Evolutionary conservation across 306 rosid genomes (phyloP).

Genomic region (Gastrolobium villosum): DNA sequence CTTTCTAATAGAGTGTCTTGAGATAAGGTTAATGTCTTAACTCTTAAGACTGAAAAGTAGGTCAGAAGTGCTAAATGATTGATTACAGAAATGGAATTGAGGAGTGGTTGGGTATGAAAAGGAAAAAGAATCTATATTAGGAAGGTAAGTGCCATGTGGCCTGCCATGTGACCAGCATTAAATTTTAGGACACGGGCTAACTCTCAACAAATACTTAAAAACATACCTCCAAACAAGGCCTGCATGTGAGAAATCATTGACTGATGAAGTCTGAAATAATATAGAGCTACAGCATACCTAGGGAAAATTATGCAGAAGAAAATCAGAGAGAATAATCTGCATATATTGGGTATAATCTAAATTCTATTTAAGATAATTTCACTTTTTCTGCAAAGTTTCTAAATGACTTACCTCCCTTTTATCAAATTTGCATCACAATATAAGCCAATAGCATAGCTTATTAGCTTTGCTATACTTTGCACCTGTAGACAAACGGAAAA

Average conservation of each 20-base stretch:
- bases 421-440: constrained; percentile 20
- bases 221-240: constrained; percentile 54
- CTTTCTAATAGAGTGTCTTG: constrained; percentile 27
- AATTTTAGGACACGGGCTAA: constrained; percentile 55
- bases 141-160: constrained; percentile 72
- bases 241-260: constrained; percentile 81
- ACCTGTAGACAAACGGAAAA: constrained; percentile 4
- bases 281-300: constrained; percentile 34
- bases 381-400: neutral
- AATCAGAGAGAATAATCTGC: constrained; percentile 4
- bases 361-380: constrained; percentile 35
- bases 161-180: constrained; percentile 81
- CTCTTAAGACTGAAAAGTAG: constrained; percentile 39
- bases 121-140: constrained; percentile 52
- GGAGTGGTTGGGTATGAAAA: constrained; percentile 54
- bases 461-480: constrained; percentile 29
- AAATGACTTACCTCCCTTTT: neutral
- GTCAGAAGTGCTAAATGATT: constrained; percentile 58
- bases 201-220: constrained; percentile 47
- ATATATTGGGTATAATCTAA: neutral
- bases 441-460: neutral
- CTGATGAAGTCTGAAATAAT: constrained; percentile 38
- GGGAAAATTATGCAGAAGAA: constrained; percentile 33
- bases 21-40: constrained; percentile 42
- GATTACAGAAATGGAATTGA: constrained; percentile 38